Conservation (phyloP, 768 basidiomycete genomes). For the Favolaschia claudopus region DNA sequence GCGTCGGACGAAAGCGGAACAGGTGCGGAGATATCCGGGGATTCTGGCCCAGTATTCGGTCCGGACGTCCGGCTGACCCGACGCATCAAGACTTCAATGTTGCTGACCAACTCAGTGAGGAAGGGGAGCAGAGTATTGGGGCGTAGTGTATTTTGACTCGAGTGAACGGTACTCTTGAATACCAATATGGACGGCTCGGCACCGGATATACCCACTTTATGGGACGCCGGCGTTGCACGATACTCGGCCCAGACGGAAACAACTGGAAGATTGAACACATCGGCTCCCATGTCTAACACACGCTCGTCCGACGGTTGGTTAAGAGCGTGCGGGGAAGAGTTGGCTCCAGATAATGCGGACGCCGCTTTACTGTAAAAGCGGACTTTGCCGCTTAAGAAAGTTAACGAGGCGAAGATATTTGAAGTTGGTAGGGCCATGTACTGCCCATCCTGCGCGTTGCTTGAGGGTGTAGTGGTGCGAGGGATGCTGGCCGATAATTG, state of each 20-base stretch:
- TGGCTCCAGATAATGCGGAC: constrained; percentile 47
- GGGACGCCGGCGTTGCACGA: constrained; percentile 59
- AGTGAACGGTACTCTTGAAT: constrained; percentile 89
- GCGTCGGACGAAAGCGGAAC: constrained; percentile 18
- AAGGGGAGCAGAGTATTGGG: constrained; percentile 84
- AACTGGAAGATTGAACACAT: constrained; percentile 75
- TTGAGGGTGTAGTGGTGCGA: constrained; percentile 36
- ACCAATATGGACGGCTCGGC: constrained; percentile 68
- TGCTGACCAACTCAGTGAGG: constrained; percentile 75
- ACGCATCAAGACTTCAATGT: constrained; percentile 75
- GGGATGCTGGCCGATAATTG: constrained; percentile 65
- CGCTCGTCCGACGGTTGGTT: constrained; percentile 61
- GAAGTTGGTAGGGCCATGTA: constrained; percentile 58
- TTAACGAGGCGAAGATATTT: constrained; percentile 69
- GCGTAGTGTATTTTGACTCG: constrained; percentile 83
- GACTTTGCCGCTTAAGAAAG: constrained; percentile 87
- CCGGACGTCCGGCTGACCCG: constrained; percentile 47
- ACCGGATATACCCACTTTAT: constrained; percentile 42
- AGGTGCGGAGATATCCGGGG: constrained; percentile 13
- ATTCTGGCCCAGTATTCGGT: constrained; percentile 6
- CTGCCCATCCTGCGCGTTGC: constrained; percentile 16
- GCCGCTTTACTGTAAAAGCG: constrained; percentile 67
- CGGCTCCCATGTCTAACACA: constrained; percentile 60
- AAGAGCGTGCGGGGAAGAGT: constrained; percentile 41
- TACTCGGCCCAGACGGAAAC: constrained; percentile 88